Evolutionary conservation across 1,284 basidiomycete species (phyloP), one percentile per base, ranked within the genome.

Genomic region (Cryptococcus sp.): DNA sequence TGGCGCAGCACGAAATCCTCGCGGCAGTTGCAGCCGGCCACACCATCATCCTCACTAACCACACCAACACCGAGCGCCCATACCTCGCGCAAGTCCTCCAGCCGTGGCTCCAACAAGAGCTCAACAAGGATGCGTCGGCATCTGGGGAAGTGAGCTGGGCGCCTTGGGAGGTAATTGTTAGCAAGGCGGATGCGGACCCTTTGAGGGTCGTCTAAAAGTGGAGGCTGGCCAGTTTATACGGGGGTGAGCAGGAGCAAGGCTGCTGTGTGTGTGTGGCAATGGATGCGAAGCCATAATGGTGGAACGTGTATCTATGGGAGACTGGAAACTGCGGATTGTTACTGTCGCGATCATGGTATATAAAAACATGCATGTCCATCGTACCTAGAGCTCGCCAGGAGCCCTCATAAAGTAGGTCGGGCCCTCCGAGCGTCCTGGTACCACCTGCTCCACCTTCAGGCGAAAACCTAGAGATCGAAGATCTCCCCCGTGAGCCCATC

Each of bases 11-110:
- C 71, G 87, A 92, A 59, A 85, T 92, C 47, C 80, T 94, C 28
- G 87, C 88, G 2, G 82, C 86, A 2, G 80, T 89, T 1, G 88
- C 87, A 13, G 76, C 78, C 47, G 88, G 88, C 43, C 84, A 81
- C 66, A 82, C 87, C 65, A 86, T 94, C 67, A 82, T 93, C 61
- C 81, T 94, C 52, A 90, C 89, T 85, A 78, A 87, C 24, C 88
- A 94, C 77, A 87, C 88, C 23, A 92, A 91, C 78, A 91, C 90
- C 28, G 91, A 94, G 79, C 86, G 91, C 35, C 88, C 88, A 0
- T 94, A 89, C 75, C 85, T 94, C 54, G 82, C 84, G 2, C 62
- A 65, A 23, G 79, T 83, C 20, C 81, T 92, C 21, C 85, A 84
- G 44, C 75, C 79, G 8, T 85, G 84, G 73, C 80, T 93, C 49